Base-by-base conservation (phyloP, 208 protist genomes). In the Leishmania arabica region DNA sequence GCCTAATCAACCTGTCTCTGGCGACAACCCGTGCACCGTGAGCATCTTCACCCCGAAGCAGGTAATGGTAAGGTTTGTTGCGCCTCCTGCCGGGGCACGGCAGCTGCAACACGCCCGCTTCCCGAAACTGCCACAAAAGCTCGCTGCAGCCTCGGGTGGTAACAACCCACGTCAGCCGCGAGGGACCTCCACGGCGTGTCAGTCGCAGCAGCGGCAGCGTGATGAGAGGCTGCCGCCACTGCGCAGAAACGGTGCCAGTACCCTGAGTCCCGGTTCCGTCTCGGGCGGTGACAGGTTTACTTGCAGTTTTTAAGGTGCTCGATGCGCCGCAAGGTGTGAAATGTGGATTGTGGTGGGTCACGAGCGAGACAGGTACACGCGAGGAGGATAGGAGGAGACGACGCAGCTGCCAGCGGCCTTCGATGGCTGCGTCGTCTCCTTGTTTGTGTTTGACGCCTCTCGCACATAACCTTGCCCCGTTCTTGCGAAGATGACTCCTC, bases 21-120 rank as follows among this genome's bases (percentile, higher is more conserved):
- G 94, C 34, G 79, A 90, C 64, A 92, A 87, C 65, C 90, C 90
- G 40, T 94, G 90, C 80, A 86, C 84, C 4, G 51, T 97, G 34
- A 87, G 86, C 77, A 79, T 97, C 19, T 96, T 86, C 82, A 93
- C 91, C 0, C 87, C 92, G 47, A 93, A 92, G 84, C 75, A 85
- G 17, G 80, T 88, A 3, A 84, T 79, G 45, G 87, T 91, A 19
- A 95, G 92, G 82, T 93, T 92, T 66, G 84, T 95, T 37, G 78
- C 86, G 9, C 78, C 87, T 0, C 88, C 89, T 0, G 81, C 82
- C 40, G 85, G 86, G 21, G 87, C 89, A 3, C 75, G 83, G 15
- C 93, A 89, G 68, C 84, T 93, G 69, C 85, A 91, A 76, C 82
- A 84, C 73, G 77, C 78, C 3, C 86, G 89, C 40, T 85, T 91